Percentiles rank a stretch among this genome's conserved stretches.
Evolutionary conservation across 176 grass and related monocot genomes (phyloP).

Genomic region (Lolium perenne): DNA sequence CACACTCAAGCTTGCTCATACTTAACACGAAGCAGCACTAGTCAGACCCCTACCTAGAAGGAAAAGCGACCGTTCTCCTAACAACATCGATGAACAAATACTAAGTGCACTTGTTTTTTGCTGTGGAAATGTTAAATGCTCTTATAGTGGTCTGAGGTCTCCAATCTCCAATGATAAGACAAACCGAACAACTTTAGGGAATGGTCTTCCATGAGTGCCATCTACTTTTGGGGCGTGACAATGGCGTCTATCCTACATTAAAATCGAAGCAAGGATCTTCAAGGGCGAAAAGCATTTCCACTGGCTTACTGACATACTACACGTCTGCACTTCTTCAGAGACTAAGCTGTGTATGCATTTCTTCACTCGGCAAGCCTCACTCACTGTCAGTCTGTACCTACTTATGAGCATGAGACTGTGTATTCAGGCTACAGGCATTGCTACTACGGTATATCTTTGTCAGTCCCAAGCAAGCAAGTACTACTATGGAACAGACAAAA

Average conservation of each 20-base stretch:
- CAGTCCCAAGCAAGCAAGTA: not conserved
- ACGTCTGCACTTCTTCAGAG: no score
- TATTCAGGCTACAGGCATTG: not conserved
- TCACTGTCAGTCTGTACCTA: not conserved
- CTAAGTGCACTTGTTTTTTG: slow-evolving; percentile 9
- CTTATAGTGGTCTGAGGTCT: not conserved
- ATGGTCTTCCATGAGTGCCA: slow-evolving; percentile 40
- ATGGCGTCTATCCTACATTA: slow-evolving; percentile 46
- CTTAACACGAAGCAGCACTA: not conserved
- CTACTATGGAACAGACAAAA: not conserved
- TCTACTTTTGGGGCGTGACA: slow-evolving; percentile 47
- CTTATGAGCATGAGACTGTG: slow-evolving; percentile 17
- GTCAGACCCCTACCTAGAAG: slow-evolving; percentile 45
- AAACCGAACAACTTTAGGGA: slow-evolving; percentile 34
- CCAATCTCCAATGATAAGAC: slow-evolving; percentile 38
- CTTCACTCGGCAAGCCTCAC: no score
- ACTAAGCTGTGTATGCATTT: no score
- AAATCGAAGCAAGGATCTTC: no score
- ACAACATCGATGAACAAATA: slow-evolving; percentile 4
- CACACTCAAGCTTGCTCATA: not conserved
- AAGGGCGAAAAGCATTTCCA: no score
- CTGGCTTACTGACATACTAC: no score
- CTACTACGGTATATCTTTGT: not conserved
- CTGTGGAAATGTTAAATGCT: not conserved
- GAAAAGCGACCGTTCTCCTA: slow-evolving; percentile 70